Evolutionary conservation across 2,329 filamentous ascomycete species (phyloP), one percentile per base, ranked within the genome.

Genomic region (Aspergillus sp.): DNA sequence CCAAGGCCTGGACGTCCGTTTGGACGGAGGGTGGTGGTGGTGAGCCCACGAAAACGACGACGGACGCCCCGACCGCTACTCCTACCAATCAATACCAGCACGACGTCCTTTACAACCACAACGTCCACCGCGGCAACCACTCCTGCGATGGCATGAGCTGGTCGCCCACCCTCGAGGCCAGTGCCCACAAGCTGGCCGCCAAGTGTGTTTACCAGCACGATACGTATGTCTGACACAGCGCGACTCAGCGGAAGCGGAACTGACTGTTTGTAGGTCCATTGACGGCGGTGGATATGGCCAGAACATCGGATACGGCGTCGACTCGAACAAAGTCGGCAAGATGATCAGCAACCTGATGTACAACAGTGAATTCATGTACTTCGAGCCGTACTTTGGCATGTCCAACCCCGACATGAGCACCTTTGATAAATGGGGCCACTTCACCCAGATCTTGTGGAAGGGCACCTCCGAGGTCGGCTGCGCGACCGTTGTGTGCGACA

Each of bases 331-430:
- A 29, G 68, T 84, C 41, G 75, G 76, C 33, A 68, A 72, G 42
- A 77, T 81, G 45, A 78, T 89, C 54, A 84, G 78, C 51, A 74
- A 89, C 56, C 69, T 80, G 64, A 95, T 91, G 85, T 95, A 95
- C 74, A 85, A 91, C 58, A 74, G 74, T 49, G 86, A 94, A 61
- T 67, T 82, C 48, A 54, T 55, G 42, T 63, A 63, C 49, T 78
- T 71, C 61, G 69, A 69, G 37, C 49, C 53, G 17, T 58, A 63
- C 33, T 91, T 81, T 52, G 80, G 78, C 43, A 35, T 67, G 45
- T 53, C 59, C 37, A 69, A 67, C 53, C 80, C 82, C 15, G 60
- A 73, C 50, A 75, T 75, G 69, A 48, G 53, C 55, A 58, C 72
- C 58, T 84, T 86, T 56, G 64, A 77, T 33, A 44, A 53, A 4